Conservation (phyloP, 495 filamentous ascomycete species). For the Penicillium verhagenii region DNA sequence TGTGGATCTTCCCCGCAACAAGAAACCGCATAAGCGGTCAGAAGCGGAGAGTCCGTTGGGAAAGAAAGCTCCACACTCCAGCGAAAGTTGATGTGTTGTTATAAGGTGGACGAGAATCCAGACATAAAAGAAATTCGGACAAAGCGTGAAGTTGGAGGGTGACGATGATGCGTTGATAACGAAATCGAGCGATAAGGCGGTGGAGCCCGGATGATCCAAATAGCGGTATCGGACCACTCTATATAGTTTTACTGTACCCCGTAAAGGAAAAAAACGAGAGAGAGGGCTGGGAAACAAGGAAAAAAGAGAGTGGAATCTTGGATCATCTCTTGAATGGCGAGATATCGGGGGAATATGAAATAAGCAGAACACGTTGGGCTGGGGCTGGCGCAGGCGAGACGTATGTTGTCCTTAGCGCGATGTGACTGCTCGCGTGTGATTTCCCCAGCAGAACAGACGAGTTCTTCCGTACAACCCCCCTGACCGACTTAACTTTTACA, state of each 20-base stretch:
- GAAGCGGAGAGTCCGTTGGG: neutral
- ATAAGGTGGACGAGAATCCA: neutral
- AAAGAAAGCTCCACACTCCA: neutral
- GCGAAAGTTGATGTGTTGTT: neutral
- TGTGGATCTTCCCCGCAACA: constrained; percentile 28
- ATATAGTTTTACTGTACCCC: neutral
- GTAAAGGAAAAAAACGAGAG: too few relatives aligned
- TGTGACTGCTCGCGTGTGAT: constrained; percentile 26
- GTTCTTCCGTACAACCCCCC: neutral
- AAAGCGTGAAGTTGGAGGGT: constrained; percentile 1
- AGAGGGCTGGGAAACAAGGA: neutral
- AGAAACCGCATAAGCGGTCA: constrained; percentile 17
- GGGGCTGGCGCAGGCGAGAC: constrained; percentile 1
- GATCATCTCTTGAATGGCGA: neutral
- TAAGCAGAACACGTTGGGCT: neutral
- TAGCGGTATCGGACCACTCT: constrained; percentile 19
- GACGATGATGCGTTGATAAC: constrained; percentile 28
- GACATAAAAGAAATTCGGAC: neutral
- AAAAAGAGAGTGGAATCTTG: neutral
- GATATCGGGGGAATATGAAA: neutral
- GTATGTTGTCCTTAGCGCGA: neutral
- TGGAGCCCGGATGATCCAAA: constrained; percentile 19
- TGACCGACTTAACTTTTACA: neutral
- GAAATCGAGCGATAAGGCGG: constrained; percentile 14
- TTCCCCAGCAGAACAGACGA: neutral